Conservation (phyloP, 495 filamentous ascomycete species). For the Penicillium coprophilum region DNA sequence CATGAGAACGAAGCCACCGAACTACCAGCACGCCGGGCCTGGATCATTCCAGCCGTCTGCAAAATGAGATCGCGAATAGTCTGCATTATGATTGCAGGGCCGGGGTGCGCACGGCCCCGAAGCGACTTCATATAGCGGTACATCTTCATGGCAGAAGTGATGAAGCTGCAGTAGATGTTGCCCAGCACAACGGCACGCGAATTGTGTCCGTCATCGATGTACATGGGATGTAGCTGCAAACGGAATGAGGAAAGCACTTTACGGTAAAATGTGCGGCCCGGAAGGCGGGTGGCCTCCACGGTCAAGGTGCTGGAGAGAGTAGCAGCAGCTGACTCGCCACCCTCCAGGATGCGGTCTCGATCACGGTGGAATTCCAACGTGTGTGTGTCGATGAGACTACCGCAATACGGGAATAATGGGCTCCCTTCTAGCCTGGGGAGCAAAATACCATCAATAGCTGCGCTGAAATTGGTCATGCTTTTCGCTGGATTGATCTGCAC, state of each 20-base stretch:
- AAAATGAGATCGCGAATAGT: slow-evolving; percentile 66
- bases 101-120: slow-evolving; percentile 52
- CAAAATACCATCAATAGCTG: slow-evolving; percentile 53
- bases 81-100: slow-evolving; percentile 55
- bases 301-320: slow-evolving; percentile 64
- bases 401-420: slow-evolving; percentile 81
- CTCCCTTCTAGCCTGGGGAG: slow-evolving; percentile 52
- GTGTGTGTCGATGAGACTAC: slow-evolving; percentile 67
- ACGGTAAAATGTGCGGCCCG: slow-evolving; percentile 72
- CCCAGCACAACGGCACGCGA: slow-evolving; percentile 61
- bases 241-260: slow-evolving; percentile 81
- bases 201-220: slow-evolving; percentile 83
- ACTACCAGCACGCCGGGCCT: slow-evolving; percentile 45
- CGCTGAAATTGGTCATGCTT: slow-evolving; percentile 80
- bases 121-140: slow-evolving; percentile 74
- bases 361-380: slow-evolving; percentile 75
- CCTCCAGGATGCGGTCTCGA: slow-evolving; percentile 48
- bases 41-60: slow-evolving; percentile 64
- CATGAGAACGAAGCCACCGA: slow-evolving; percentile 48
- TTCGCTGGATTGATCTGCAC: slow-evolving; percentile 75
- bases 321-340: slow-evolving; percentile 39
- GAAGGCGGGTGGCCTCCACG: slow-evolving; percentile 66
- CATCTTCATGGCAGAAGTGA: slow-evolving; percentile 78
- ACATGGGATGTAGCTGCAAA: slow-evolving; percentile 84
- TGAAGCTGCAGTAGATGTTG: slow-evolving; percentile 73